Evolutionary conservation across 2,329 filamentous ascomycete genomes (phyloP).

Genomic region (Colletotrichum sublineola): DNA sequence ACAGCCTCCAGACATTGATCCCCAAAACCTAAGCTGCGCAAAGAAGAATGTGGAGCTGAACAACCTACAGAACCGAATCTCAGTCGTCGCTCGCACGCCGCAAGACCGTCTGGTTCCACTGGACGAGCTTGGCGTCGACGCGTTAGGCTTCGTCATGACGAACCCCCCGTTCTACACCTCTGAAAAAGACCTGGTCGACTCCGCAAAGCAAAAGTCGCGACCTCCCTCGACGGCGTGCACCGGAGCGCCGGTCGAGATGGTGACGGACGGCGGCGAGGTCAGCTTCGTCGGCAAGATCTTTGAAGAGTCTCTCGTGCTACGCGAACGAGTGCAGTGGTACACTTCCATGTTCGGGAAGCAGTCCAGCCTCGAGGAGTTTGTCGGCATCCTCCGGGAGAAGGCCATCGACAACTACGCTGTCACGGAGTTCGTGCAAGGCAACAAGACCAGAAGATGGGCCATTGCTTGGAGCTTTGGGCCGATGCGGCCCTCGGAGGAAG

Average conservation of each 20-base stretch:
- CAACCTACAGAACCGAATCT: slow-evolving; percentile 72
- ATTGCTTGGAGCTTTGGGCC: slow-evolving; percentile 87
- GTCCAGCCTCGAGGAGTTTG: slow-evolving; percentile 72
- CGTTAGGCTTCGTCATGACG: slow-evolving; percentile 87
- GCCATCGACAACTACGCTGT: slow-evolving; percentile 84
- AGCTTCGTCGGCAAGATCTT: slow-evolving; percentile 81
- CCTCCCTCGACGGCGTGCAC: slow-evolving; percentile 81
- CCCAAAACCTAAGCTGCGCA: slow-evolving; percentile 75
- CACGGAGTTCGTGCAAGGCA: slow-evolving; percentile 82
- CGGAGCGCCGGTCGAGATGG: slow-evolving; percentile 87
- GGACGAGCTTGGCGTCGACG: slow-evolving; percentile 61
- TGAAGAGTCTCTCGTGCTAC: slow-evolving; percentile 73
- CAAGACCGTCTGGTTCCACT: slow-evolving; percentile 74
- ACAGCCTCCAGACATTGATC: slow-evolving; percentile 76
- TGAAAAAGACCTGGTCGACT: slow-evolving; percentile 73
- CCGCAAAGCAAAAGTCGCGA: slow-evolving; percentile 74
- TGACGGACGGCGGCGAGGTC: slow-evolving; percentile 82
- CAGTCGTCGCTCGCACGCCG: slow-evolving; percentile 67
- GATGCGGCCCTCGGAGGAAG: slow-evolving; percentile 69
- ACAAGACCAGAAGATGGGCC: slow-evolving; percentile 86
- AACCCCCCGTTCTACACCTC: slow-evolving; percentile 97
- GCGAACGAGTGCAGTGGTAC: slow-evolving; percentile 83
- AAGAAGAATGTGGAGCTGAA: slow-evolving; percentile 77
- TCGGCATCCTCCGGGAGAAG: slow-evolving; percentile 70
- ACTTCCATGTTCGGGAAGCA: slow-evolving; percentile 91